phyloP scores from a whole-genome alignment of 108 stramenopile species.

The Nitzschia sp. region DNA sequence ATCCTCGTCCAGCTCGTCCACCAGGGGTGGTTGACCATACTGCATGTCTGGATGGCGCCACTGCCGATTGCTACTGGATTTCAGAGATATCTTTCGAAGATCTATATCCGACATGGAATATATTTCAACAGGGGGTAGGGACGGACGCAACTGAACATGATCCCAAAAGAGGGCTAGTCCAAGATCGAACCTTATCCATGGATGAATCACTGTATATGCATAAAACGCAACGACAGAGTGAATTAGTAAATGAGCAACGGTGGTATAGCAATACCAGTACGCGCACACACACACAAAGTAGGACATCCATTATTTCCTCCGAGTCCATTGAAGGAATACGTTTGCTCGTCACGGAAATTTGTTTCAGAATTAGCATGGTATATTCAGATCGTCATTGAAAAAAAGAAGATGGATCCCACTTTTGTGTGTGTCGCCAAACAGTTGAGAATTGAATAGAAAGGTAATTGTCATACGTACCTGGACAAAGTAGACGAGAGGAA shows the following conservation, averaged over 20 bases:
- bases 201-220: neutral
- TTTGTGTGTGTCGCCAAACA: too few relatives aligned
- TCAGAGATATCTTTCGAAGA: too few relatives aligned
- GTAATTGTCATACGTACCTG: too few relatives aligned
- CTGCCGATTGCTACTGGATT: neutral
- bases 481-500: too few relatives aligned
- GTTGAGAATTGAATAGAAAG: too few relatives aligned
- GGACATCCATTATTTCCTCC: conserved; percentile 24
- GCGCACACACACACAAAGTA: neutral
- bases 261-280: neutral
- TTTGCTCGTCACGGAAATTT: conserved; percentile 23
- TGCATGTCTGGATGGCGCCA: neutral
- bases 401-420: too few relatives aligned
- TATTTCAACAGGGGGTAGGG: too few relatives aligned
- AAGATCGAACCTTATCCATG: conserved; percentile 7
- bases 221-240: neutral
- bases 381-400: conserved; percentile 39
- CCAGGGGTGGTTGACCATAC: neutral
- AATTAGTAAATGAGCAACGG: conserved; percentile 3
- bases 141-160: conserved; percentile 5
- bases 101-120: too few relatives aligned
- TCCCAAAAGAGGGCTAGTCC: conserved; percentile 14
- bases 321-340: conserved; percentile 35
- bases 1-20: neutral
- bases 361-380: conserved; percentile 64